phyloP scores from a whole-genome alignment of 108 stramenopile genomes.

The Cyclotella baltica region DNA sequence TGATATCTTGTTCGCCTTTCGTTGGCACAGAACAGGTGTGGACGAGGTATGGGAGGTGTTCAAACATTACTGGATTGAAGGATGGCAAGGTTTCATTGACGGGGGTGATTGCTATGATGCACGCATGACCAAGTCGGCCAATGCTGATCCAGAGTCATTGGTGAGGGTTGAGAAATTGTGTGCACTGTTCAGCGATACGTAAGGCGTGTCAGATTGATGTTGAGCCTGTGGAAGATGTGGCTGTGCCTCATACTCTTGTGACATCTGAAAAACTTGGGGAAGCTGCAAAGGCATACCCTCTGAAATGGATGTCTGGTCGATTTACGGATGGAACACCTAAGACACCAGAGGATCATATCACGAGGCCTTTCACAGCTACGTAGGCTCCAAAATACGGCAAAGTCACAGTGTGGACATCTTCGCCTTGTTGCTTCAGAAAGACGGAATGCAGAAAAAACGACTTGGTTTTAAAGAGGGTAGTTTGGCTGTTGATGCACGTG shows the following conservation, averaged over 20 bases:
- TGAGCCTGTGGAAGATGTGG: slow-evolving; percentile 86
- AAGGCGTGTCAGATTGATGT: slow-evolving; percentile 83
- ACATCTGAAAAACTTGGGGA: slow-evolving; percentile 71
- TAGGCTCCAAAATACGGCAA: slow-evolving; percentile 78
- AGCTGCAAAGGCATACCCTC: slow-evolving; percentile 68
- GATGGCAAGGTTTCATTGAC: slow-evolving; percentile 64
- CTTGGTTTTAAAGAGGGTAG: slow-evolving; percentile 81
- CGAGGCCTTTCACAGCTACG: slow-evolving; percentile 89
- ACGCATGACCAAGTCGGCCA: slow-evolving; percentile 77
- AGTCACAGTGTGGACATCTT: slow-evolving; percentile 90
- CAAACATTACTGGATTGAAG: slow-evolving; percentile 86
- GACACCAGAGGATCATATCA: slow-evolving; percentile 83
- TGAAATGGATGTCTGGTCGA: slow-evolving; percentile 76
- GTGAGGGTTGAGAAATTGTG: slow-evolving; percentile 79
- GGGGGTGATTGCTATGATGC: slow-evolving; percentile 84
- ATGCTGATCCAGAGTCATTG: slow-evolving; percentile 52
- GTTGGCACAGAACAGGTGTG: no score
- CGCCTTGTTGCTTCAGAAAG: slow-evolving; percentile 93
- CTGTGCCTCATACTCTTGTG: slow-evolving; percentile 84
- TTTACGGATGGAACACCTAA: slow-evolving; percentile 92
- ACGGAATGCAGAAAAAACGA: slow-evolving; percentile 86
- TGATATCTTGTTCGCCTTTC: no score
- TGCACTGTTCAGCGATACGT: slow-evolving; percentile 71
- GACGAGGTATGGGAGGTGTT: no score
- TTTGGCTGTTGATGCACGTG: slow-evolving; percentile 93